Conservation (phyloP, 192 early-diverging fungal species). For the Coemansia sp. region DNA sequence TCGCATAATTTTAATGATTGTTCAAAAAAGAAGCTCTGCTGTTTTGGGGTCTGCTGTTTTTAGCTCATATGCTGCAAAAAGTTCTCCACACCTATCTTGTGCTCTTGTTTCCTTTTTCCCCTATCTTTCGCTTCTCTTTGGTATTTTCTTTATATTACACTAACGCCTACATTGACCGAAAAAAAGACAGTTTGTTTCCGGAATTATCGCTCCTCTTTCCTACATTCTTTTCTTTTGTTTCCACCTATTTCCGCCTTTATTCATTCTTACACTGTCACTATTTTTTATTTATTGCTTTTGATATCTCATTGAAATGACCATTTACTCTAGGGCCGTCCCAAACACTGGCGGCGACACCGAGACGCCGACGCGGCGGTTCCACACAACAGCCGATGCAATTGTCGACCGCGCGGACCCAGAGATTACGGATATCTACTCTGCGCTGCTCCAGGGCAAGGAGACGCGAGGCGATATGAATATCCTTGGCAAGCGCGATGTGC, state of each 20-base stretch:
- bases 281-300: neutral
- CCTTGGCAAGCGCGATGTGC: conserved; percentile 50
- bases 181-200: neutral
- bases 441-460: conserved; percentile 29
- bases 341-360: conserved; percentile 31
- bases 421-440: conserved; percentile 39
- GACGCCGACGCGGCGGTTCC: conserved; percentile 43
- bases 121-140: neutral
- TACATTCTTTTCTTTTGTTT: neutral
- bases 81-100: no score
- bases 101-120: neutral
- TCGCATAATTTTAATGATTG: no score
- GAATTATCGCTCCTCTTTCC: neutral
- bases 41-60: no score
- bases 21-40: no score
- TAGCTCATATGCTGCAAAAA: no score
- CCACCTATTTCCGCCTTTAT: neutral
- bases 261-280: neutral
- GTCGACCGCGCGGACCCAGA: conserved; percentile 37
- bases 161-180: neutral
- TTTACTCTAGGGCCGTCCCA: conserved; percentile 38
- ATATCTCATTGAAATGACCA: conserved; percentile 12
- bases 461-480: conserved; percentile 13
- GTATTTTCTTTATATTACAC: neutral
- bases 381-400: conserved; percentile 30